Conservation (phyloP, 2,329 filamentous ascomycete genomes). For the Tolypocladium nubicola region DNA sequence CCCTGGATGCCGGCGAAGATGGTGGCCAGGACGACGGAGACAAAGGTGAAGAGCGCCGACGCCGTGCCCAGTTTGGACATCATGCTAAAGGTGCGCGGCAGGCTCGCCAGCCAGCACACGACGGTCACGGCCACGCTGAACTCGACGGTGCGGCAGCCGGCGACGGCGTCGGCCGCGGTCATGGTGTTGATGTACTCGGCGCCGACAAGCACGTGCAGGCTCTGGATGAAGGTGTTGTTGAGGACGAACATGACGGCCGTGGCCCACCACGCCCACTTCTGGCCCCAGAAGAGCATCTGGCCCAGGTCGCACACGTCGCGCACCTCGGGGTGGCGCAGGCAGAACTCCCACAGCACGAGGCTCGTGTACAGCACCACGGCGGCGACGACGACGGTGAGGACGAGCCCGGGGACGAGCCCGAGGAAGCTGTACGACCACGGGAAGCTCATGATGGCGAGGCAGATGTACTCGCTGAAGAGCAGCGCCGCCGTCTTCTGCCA, state of each 20-base stretch:
- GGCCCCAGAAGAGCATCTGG: conserved; percentile 87
- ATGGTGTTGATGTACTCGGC: conserved; percentile 89
- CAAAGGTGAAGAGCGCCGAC: conserved; percentile 80
- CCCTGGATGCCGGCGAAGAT: conserved; percentile 70
- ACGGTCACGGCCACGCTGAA: conserved; percentile 67
- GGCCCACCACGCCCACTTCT: conserved; percentile 59
- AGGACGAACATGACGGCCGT: conserved; percentile 81
- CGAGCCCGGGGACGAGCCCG: conserved; percentile 74
- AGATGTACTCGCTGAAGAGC: conserved; percentile 93
- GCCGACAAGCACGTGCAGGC: conserved; percentile 71
- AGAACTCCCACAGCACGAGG: conserved; percentile 64
- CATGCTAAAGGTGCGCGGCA: conserved; percentile 76
- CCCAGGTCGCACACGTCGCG: conserved; percentile 91
- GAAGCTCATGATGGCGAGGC: conserved; percentile 86
- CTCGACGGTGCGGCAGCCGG: conserved; percentile 63
- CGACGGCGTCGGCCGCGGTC: conserved; percentile 52
- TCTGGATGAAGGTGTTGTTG: conserved; percentile 89
- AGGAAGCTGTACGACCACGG: conserved; percentile 86
- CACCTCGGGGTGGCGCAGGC: conserved; percentile 79
- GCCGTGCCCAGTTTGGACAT: conserved; percentile 69
- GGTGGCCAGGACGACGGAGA: conserved; percentile 75
- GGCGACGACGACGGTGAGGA: conserved; percentile 71
- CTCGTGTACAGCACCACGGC: conserved; percentile 70
- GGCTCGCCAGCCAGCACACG: conserved; percentile 66
- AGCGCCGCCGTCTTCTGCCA: conserved; percentile 92